Conservation (phyloP, 306 rosid genomes). For the Lathyrus oleraceus region DNA sequence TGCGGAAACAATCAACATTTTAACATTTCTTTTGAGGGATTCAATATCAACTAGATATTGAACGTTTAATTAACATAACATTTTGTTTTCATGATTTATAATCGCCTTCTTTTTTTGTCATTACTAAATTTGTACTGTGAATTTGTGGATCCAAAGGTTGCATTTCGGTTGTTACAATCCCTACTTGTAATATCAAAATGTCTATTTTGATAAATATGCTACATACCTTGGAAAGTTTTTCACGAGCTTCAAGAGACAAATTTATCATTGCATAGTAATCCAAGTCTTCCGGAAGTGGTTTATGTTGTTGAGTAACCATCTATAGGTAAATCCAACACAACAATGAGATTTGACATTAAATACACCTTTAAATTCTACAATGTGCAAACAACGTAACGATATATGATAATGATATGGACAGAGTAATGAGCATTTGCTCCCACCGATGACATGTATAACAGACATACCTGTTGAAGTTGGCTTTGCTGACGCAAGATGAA, state of each 20-base stretch:
- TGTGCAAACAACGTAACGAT: background rate
- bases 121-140: conserved; percentile 6
- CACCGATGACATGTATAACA: conserved; percentile 8
- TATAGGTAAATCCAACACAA: conserved; percentile 41
- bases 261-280: conserved; percentile 84
- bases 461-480: conserved; percentile 84
- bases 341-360: conserved; percentile 24
- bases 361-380: conserved; percentile 6
- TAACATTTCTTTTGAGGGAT: background rate
- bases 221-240: conserved; percentile 88
- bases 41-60: conserved; percentile 1
- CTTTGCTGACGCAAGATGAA: conserved; percentile 88
- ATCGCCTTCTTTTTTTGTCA: background rate
- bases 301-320: conserved; percentile 90
- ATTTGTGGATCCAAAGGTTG: conserved; percentile 22
- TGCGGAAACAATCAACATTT: conserved; percentile 7
- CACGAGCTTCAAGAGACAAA: conserved; percentile 86
- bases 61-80: background rate
- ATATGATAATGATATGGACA: background rate
- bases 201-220: conserved; percentile 4
- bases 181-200: conserved; percentile 7
- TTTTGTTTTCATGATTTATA: conserved; percentile 10
- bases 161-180: conserved; percentile 2
- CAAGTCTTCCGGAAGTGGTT: conserved; percentile 79
- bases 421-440: conserved; percentile 1